Conservation (phyloP, 768 basidiomycete species). For the Galerina sulciceps region DNA sequence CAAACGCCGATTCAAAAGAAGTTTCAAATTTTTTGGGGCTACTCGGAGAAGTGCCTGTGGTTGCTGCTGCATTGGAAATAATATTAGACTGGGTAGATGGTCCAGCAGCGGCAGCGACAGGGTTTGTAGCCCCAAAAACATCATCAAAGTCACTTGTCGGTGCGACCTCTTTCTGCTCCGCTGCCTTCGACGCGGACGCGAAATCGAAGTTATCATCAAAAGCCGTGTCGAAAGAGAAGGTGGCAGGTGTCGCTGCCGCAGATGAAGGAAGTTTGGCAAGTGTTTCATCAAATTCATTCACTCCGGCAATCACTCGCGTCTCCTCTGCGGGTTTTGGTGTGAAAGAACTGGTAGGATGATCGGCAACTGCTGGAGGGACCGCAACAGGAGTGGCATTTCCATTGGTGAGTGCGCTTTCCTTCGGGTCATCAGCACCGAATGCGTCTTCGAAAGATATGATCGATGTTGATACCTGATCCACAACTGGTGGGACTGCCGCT, state of each 20-base stretch:
- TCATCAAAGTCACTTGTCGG: constrained; percentile 17
- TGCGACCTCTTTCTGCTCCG: constrained; percentile 1
- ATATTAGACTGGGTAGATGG: neutral
- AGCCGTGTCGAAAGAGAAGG: constrained; percentile 67
- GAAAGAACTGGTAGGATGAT: constrained; percentile 21
- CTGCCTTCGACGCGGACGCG: constrained; percentile 34
- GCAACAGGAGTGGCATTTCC: constrained; percentile 9
- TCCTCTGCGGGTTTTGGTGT: constrained; percentile 24
- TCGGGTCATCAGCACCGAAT: constrained; percentile 22
- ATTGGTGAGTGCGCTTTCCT: neutral
- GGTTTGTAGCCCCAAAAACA: constrained; percentile 17
- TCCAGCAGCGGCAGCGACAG: constrained; percentile 9
- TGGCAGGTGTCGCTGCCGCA: constrained; percentile 36
- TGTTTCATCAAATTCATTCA: constrained; percentile 78
- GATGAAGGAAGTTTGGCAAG: constrained; percentile 57
- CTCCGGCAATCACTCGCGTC: constrained; percentile 39
- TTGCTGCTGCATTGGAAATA: constrained; percentile 5
- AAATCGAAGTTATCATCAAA: constrained; percentile 71
- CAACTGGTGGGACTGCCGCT: constrained; percentile 1
- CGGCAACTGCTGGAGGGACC: neutral
- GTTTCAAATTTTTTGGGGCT: constrained; percentile 15
- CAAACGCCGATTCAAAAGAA: constrained; percentile 60
- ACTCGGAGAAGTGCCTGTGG: neutral
- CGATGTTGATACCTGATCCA: neutral
- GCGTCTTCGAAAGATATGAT: constrained; percentile 28